Evolutionary conservation across 2,329 filamentous ascomycete genomes (phyloP), one percentile per base, ranked within the genome.

Genomic region (Juglanconis sp.): DNA sequence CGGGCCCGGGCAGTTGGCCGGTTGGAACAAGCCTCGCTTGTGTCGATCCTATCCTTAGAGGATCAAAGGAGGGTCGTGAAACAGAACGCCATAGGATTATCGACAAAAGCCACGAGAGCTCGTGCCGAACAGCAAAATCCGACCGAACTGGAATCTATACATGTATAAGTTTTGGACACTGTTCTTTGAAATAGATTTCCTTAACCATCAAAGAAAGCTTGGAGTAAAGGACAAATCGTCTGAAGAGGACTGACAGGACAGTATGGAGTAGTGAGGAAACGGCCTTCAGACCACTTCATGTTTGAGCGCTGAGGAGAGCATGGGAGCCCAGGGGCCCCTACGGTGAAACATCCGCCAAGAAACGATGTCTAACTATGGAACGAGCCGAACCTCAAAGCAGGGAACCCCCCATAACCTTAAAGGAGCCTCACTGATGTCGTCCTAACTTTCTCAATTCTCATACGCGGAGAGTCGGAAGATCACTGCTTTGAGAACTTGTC

Each of bases 341-440:
- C 13, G 55, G 38, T 55, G 46, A 61, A 61, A 61, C 59, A 57
- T 4, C 42, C 8, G 59, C 59, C 59, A 61, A 61, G 59, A 61
- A 53, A 57, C 42, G 38, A 40, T 24, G 24, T 24, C 24, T 24
- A 24, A 24, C 24, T 24, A 24, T 61, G 49, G 54, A 50, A 61
- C 44, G 49, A 6, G 54, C 36, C 50, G 42, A 48, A 40, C 31
- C 40, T 24, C 46, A 61, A 34, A 47, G 10, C 31, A 35, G 40
- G 53, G 48, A 8, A 17, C n/a, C n/a, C 34, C 13, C 51, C 4
- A 44, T 31, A 44, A 15, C 48, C 34, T 32, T 30, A 48, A 34
- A 15, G 36, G 53, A 57, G 49, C 54, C 34, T 57, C 35, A 38
- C 34, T 10, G 13, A 51, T 36, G 9, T 54, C 55, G 46, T 58